Evolutionary conservation across 148 eudicot genomes (phyloP).

Genomic region (Chenopodium formosanum): DNA sequence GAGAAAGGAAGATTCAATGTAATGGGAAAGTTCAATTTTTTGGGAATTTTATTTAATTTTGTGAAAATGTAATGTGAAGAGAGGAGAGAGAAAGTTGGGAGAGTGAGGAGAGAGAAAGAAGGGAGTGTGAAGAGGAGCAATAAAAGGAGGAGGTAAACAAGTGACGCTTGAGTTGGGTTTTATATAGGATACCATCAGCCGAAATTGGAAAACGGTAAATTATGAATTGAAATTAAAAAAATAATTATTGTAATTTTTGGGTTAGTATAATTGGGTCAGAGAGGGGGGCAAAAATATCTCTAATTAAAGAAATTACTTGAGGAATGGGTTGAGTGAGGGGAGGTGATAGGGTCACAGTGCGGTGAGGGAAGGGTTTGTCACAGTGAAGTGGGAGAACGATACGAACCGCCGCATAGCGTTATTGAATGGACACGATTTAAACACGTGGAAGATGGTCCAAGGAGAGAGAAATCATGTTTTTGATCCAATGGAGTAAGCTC

Average conservation of each 20-base stretch:
- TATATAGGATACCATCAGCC: constrained; percentile 33
- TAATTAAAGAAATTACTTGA: not conserved
- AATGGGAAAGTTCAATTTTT: not conserved
- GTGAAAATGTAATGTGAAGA: no score
- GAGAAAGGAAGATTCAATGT: constrained; percentile 29
- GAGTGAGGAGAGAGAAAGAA: not conserved
- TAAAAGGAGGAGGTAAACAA: constrained; percentile 10
- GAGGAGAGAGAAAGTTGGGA: no score
- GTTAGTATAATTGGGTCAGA: not conserved
- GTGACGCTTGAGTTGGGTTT: constrained; percentile 17
- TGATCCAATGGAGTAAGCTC: constrained; percentile 3
- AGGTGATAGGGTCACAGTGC: constrained; percentile 9
- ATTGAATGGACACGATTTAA: constrained; percentile 4
- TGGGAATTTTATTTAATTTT: no score
- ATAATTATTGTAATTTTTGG: not conserved
- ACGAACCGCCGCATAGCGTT: constrained; percentile 31
- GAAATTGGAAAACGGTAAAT: constrained; percentile 9
- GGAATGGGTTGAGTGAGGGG: not conserved
- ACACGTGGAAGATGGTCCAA: constrained; percentile 12
- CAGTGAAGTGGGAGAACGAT: constrained; percentile 1
- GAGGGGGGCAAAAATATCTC: constrained; percentile 13
- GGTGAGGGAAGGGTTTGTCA: constrained; percentile 16
- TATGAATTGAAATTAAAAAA: no score
- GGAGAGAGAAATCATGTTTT: not conserved
- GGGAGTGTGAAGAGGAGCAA: not conserved